These are phyloP conservation scores for Durusdinium trenchii DNA, from an alignment of 73 alveolate species.

Conservation along the genomic window DNA sequence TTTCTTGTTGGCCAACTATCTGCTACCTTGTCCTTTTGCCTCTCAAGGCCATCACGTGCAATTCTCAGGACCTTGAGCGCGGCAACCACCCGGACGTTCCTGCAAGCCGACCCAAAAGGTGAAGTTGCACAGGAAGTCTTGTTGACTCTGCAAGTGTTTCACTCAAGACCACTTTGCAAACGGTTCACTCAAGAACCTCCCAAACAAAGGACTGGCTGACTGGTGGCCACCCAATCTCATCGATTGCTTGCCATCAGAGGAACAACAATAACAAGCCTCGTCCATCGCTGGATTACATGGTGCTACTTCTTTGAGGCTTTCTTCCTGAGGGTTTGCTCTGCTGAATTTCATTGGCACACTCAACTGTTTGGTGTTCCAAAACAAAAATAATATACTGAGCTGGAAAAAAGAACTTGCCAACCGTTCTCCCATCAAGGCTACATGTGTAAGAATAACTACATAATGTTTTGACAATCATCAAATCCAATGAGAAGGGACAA, in stretches of 20 bases:
- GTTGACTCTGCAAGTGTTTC: too few relatives aligned
- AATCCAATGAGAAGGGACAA: too few relatives aligned
- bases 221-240: too few relatives aligned
- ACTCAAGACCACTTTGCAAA: too few relatives aligned
- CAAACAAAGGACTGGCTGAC: too few relatives aligned
- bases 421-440: background rate
- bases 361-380: background rate
- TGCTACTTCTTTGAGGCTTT: slow-evolving; percentile 64
- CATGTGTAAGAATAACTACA: background rate
- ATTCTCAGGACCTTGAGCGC: slow-evolving; percentile 50
- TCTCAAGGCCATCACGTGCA: slow-evolving; percentile 22
- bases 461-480: background rate
- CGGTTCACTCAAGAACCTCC: too few relatives aligned
- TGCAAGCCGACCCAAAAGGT: background rate
- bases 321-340: background rate
- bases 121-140: too few relatives aligned
- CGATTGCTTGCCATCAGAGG: background rate
- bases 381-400: background rate
- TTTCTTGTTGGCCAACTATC: background rate
- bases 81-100: slow-evolving; percentile 88
- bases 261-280: slow-evolving; percentile 20
- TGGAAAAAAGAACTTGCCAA: background rate
- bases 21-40: background rate
- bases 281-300: slow-evolving; percentile 76
- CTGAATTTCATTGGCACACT: background rate